Percentiles rank a stretch among this genome's conserved stretches.
Evolutionary conservation across 75 land plant species (phyloP).

Genomic region (Cupressus sempervirens): DNA sequence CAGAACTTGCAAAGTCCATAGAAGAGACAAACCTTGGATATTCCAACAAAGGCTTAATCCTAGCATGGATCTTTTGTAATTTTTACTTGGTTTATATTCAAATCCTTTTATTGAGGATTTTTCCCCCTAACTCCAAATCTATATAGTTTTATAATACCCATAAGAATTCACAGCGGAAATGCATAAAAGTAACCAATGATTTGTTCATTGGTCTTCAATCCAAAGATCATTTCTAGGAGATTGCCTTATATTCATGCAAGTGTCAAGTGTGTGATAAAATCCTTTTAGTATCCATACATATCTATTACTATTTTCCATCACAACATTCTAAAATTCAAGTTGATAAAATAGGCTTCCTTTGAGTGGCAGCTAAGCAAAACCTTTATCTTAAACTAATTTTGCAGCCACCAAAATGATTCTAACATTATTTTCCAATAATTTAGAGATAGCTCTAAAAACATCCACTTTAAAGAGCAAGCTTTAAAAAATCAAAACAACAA

Average conservation of each 20-base stretch:
- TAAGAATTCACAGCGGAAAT: no score
- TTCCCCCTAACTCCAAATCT: no score
- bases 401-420: not conserved
- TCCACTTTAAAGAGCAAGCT: not conserved
- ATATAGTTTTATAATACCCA: no score
- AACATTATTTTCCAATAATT: no score
- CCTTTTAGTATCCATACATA: no score
- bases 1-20: no score
- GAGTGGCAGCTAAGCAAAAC: not conserved
- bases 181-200: no score
- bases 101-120: no score
- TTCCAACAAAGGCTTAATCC: no score
- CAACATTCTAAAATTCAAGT: not conserved
- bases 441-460: not conserved
- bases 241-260: not conserved
- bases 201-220: not conserved
- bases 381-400: not conserved
- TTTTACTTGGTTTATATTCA: no score
- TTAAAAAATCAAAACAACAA: not conserved
- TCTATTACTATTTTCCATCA: not conserved
- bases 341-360: not conserved
- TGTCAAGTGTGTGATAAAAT: not conserved
- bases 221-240: not conserved
- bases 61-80: no score
- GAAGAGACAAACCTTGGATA: no score